Evolutionary conservation across 768 basidiomycete genomes (phyloP), one percentile per base, ranked within the genome.

Genomic region (Candolleomyces eurysporus): DNA sequence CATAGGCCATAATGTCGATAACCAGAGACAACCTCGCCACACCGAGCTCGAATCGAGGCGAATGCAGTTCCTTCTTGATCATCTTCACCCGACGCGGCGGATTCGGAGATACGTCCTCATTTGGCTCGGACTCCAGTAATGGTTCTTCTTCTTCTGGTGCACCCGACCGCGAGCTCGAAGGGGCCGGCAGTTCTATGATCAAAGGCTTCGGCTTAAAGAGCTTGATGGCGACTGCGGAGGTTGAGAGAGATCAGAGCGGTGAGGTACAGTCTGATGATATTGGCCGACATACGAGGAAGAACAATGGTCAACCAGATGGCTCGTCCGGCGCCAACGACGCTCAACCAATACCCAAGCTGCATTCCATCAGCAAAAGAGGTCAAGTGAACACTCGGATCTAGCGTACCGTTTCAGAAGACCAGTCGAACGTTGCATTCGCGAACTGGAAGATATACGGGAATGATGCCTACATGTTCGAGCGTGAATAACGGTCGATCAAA

Each of bases 271-370:
- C 22, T 13, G 26, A 26, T 26, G 26, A 26, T 4, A 26, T n/a
- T 49, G 2, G 13, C 26, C 30, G 32, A 69, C 82, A 62, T 71
- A 91, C 90, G 16, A 10, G 91, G 91, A 5, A 92, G 72, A 39
- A 90, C 67, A 16, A 82, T 49, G 1, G 83, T 74, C 63, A 92
- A 72, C 66, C 82, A 81, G 2, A 83, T 4, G 0, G 89, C 88
- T 4, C 89, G 81, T 0, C 77, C 68, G 36, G 74, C 74, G 7
- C 86, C 85, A 11, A 85, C 67, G 11, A 82, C 65, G 60, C 84
- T 88, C 11, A 91, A 66, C 76, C 81, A 91, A 67, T 91, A 91
- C n/a, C 89, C 89, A n/a, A 87, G 69, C 90, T 91, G 59, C 36
- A 51, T 58, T n/a, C 46, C 45, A 19, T 17, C 13, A 17, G 53